Conservation (phyloP, 106 monocot genomes). For the Iris macrosiphon region DNA sequence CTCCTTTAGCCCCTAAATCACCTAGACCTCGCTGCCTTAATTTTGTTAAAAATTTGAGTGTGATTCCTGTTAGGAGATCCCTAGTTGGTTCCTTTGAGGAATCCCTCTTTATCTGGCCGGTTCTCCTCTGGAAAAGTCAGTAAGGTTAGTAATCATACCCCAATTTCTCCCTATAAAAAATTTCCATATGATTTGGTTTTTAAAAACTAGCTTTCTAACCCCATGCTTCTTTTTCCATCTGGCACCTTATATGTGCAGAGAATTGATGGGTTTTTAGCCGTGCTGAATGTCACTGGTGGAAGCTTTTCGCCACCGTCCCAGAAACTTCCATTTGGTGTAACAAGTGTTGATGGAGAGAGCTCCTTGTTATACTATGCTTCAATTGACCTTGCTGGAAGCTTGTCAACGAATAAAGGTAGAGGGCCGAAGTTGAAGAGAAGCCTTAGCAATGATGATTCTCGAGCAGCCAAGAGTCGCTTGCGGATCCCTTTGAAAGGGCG, state of each 20-base stretch:
- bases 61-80: conserved; percentile 69
- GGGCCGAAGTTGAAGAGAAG: conserved; percentile 62
- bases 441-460: conserved; percentile 61
- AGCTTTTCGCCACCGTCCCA: conserved; percentile 61
- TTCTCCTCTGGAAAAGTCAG: conserved; percentile 56
- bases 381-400: conserved; percentile 67
- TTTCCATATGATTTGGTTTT: neutral
- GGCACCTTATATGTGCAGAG: conserved; percentile 36
- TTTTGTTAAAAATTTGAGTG: conserved; percentile 24
- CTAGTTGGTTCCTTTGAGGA: conserved; percentile 98
- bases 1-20: conserved; percentile 21
- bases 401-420: conserved; percentile 30
- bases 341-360: conserved; percentile 79
- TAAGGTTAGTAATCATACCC: conserved; percentile 34
- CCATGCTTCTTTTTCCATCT: conserved; percentile 10
- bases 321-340: conserved; percentile 87
- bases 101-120: conserved; percentile 88
- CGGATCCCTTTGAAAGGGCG: conserved; percentile 84
- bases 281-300: conserved; percentile 85
- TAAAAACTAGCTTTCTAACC: neutral
- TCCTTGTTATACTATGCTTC: conserved; percentile 87
- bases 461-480: conserved; percentile 57
- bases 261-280: conserved; percentile 89
- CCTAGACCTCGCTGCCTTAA: conserved; percentile 26
- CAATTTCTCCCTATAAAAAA: no score